Evolutionary conservation across 208 protist genomes (phyloP).

Genomic region (Acanthamoeba comandoni): DNA sequence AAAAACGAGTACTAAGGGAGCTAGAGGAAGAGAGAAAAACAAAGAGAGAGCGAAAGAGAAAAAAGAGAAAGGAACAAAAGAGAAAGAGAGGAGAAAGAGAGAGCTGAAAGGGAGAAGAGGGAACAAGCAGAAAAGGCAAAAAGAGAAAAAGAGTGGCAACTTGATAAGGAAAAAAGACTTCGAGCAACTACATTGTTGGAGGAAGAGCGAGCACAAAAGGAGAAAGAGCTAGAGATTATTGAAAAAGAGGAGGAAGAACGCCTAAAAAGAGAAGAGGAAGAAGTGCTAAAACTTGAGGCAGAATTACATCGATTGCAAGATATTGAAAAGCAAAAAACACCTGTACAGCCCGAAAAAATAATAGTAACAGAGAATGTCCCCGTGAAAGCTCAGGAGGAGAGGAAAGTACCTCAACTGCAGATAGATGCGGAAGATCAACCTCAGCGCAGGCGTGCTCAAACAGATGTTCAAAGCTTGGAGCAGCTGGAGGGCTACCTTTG

Average conservation of each 20-base stretch:
- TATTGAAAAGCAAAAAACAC: too few species aligned
- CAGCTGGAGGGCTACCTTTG: conserved; percentile 49
- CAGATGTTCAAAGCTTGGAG: conserved; percentile 1
- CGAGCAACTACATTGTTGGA: neutral
- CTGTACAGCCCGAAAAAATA: too few species aligned
- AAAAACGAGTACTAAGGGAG: conserved; percentile 39
- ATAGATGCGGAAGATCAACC: neutral
- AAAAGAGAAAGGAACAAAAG: too few species aligned
- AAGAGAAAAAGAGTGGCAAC: too few species aligned
- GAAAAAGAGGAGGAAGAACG: conserved; percentile 46
- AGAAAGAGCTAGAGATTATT: conserved; percentile 24
- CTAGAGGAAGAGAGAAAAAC: conserved; percentile 21
- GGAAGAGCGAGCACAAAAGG: conserved; percentile 10
- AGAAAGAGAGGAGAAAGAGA: too few species aligned
- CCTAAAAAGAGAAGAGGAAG: conserved; percentile 32
- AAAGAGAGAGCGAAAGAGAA: neutral
- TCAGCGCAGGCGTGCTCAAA: neutral
- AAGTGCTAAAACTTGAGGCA: conserved; percentile 38
- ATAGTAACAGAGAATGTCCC: too few species aligned
- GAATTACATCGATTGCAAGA: conserved; percentile 37
- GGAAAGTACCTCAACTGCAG: too few species aligned
- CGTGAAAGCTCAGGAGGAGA: too few species aligned
- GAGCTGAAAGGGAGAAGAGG: too few species aligned
- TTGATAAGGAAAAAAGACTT: too few species aligned
- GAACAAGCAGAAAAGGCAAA: too few species aligned